phyloP scores from a whole-genome alignment of 2,329 filamentous ascomycete species.

The Aureobasidium leucospermi region DNA sequence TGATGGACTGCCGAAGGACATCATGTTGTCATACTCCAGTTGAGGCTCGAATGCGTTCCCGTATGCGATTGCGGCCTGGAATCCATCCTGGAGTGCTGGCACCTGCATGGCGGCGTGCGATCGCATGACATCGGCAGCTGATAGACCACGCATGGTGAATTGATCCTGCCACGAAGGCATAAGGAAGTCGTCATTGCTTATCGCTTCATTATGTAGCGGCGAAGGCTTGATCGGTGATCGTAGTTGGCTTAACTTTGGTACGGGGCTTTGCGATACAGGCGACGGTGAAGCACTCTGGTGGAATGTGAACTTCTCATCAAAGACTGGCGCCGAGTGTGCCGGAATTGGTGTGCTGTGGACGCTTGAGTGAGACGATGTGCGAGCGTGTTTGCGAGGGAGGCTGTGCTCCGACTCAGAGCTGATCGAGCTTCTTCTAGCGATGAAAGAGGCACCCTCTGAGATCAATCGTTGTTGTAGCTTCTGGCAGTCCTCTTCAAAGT shows the following conservation, averaged over 20 bases:
- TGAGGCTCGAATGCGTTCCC: background rate
- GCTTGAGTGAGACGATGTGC: constrained; percentile 24
- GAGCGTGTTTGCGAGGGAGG: constrained; percentile 30
- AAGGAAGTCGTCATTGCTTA: constrained; percentile 16
- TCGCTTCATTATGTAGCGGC: constrained; percentile 14
- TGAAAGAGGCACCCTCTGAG: constrained; percentile 44
- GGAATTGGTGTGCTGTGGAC: constrained; percentile 31
- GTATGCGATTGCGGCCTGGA: background rate
- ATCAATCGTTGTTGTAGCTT: constrained; percentile 50
- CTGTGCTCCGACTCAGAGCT: constrained; percentile 53
- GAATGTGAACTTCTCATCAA: constrained; percentile 24
- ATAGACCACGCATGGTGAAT: background rate
- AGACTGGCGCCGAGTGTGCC: constrained; percentile 22
- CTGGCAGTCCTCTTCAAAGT: constrained; percentile 53
- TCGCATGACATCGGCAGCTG: constrained; percentile 19
- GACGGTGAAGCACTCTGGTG: constrained; percentile 22
- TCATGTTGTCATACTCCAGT: constrained; percentile 13
- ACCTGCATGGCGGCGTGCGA: constrained; percentile 18
- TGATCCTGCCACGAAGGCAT: constrained; percentile 15
- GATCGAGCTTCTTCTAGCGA: constrained; percentile 44
- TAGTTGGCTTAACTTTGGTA: constrained; percentile 14
- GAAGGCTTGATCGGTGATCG: constrained; percentile 24
- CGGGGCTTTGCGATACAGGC: constrained; percentile 22
- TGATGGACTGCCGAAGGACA: background rate
- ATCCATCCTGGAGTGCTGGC: background rate